phyloP scores from a whole-genome alignment of 2,329 filamentous ascomycete genomes.

The Lachnellula subtilissima region DNA sequence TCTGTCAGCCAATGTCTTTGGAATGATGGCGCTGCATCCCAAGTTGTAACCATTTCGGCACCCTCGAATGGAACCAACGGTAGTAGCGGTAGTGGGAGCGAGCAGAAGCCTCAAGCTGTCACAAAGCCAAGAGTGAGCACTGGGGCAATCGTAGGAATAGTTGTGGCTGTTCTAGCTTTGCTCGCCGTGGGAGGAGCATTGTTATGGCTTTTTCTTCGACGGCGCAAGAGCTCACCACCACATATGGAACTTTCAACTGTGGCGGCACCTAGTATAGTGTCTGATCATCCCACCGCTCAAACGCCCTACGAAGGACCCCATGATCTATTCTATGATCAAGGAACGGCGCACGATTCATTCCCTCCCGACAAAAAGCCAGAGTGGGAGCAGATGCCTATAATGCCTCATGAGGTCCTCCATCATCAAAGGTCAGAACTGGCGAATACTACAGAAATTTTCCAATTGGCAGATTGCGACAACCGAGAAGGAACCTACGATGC shows the following conservation, averaged over 20 bases:
- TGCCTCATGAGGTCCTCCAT: not conserved
- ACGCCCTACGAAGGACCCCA: no score
- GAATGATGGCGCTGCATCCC: slow-evolving; percentile 11
- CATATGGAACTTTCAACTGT: not conserved
- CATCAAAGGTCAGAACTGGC: not conserved
- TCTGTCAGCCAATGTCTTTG: slow-evolving; percentile 25
- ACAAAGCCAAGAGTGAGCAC: not conserved
- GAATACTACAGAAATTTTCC: not conserved
- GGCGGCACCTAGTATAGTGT: not conserved
- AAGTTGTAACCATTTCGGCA: slow-evolving; percentile 11
- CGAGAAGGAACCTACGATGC: not conserved
- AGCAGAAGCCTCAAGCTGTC: slow-evolving; percentile 19
- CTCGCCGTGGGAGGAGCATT: slow-evolving; percentile 3
- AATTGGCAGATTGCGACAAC: not conserved
- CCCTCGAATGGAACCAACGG: slow-evolving; percentile 4
- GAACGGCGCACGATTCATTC: not conserved
- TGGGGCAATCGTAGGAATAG: slow-evolving; percentile 13
- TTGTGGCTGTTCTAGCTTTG: slow-evolving; percentile 7
- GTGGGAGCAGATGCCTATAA: not conserved
- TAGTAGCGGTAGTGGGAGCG: not conserved
- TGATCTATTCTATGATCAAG: not conserved
- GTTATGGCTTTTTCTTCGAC: slow-evolving; percentile 5
- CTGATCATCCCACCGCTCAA: not conserved
- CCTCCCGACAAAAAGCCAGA: not conserved
- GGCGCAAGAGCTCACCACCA: not conserved